These are phyloP conservation scores for Zygoascus meyerae DNA, from an alignment of 1,139 yeast species.

Conservation along the genomic window DNA sequence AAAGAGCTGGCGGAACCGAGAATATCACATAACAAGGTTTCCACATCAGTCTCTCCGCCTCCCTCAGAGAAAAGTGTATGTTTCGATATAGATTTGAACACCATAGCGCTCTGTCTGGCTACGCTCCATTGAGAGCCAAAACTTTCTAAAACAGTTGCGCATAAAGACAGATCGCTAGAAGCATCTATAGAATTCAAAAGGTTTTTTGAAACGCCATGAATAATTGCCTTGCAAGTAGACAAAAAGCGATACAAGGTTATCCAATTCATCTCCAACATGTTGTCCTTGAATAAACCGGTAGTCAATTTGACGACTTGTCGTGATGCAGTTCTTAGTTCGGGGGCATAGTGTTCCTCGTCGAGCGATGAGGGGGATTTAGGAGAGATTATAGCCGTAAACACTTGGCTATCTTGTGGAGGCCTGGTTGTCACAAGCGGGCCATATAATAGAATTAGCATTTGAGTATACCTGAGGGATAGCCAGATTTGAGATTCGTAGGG, in stretches of 20 bases:
- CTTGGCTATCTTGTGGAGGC: background rate
- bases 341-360: background rate
- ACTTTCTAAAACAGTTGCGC: background rate
- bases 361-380: background rate
- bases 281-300: background rate
- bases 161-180: background rate
- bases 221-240: background rate
- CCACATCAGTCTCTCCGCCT: background rate
- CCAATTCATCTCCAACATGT: slow-evolving; percentile 1
- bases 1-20: slow-evolving; percentile 1
- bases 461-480: background rate
- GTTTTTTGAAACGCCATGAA: background rate
- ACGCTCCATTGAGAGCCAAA: slow-evolving; percentile 1
- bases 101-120: background rate
- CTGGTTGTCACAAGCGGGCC: background rate
- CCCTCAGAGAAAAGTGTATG: background rate
- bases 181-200: background rate
- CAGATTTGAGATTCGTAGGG: background rate
- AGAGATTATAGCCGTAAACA: background rate
- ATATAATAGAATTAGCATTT: background rate
- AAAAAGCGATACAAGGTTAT: background rate
- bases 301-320: background rate
- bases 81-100: background rate
- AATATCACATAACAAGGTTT: background rate
- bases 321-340: background rate